These are phyloP conservation scores for Huntiella moniliformis DNA, from an alignment of 2,329 filamentous ascomycete genomes.

Conservation along the genomic window DNA sequence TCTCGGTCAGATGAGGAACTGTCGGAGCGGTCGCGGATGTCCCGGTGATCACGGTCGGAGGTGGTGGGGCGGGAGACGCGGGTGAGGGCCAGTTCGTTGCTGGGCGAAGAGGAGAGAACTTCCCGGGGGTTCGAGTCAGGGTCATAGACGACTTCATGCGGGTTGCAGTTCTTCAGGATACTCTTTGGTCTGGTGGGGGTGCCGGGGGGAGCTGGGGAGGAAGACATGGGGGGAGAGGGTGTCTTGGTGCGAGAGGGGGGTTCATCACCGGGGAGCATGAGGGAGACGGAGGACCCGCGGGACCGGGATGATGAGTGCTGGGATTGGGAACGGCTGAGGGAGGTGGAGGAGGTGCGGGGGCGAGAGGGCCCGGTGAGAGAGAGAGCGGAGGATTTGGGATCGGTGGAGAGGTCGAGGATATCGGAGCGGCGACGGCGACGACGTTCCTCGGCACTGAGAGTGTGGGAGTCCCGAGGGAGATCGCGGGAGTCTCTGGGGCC, in stretches of 20 bases:
- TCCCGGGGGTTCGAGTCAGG: conserved; percentile 25
- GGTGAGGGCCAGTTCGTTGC: conserved; percentile 9
- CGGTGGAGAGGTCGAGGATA: conserved; percentile 15
- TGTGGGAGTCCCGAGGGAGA: conserved; percentile 19
- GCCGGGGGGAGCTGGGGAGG: not conserved
- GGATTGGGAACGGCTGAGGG: conserved; percentile 10
- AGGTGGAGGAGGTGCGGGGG: conserved; percentile 16
- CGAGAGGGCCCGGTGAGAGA: not conserved
- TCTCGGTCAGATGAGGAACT: conserved; percentile 7
- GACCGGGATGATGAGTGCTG: not conserved
- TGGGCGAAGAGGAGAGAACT: conserved; percentile 19
- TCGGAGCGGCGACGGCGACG: not conserved
- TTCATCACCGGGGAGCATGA: not conserved
- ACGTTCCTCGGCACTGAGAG: not conserved
- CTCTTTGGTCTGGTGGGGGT: conserved; percentile 26
- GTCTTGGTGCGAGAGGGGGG: conserved; percentile 3
- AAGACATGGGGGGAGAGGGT: conserved; percentile 3
- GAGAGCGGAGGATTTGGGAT: not conserved
- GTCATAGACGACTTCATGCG: conserved; percentile 36
- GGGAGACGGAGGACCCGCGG: conserved; percentile 8
- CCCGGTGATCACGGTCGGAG: conserved; percentile 10
- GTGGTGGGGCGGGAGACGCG: conserved; percentile 4
- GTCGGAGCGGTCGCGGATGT: not conserved
- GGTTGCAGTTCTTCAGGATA: conserved; percentile 43
- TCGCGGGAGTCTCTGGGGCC: conserved; percentile 17